These are phyloP conservation scores for Phytophthora foliorum DNA, from an alignment of 352 stramenopile species.

Conservation along the genomic window DNA sequence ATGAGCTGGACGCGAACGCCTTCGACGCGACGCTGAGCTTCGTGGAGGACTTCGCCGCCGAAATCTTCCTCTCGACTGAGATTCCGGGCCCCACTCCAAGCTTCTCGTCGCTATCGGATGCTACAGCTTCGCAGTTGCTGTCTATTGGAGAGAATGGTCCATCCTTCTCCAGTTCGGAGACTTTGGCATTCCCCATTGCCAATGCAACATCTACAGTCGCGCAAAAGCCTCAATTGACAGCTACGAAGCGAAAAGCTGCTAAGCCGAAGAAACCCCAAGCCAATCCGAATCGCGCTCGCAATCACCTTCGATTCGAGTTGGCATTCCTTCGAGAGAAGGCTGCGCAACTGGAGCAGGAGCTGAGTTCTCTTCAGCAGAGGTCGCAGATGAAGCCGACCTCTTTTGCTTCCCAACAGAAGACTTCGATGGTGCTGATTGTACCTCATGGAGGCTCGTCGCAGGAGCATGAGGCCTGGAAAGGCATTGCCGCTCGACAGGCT, in stretches of 20 bases:
- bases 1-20: constrained; percentile 1
- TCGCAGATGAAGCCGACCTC: neutral
- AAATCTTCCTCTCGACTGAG: neutral
- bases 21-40: constrained; percentile 11
- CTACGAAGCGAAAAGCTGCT: neutral
- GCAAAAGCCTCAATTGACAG: neutral
- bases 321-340: constrained; percentile 36
- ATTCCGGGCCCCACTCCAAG: neutral
- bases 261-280: constrained; percentile 9
- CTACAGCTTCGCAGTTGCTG: constrained; percentile 6
- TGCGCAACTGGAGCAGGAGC: constrained; percentile 30
- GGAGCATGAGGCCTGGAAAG: constrained; percentile 14
- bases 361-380: constrained; percentile 16
- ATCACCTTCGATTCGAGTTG: constrained; percentile 40
- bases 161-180: neutral
- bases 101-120: constrained; percentile 1
- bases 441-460: no score
- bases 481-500: constrained; percentile 25
- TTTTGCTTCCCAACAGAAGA: neutral
- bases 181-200: constrained; percentile 1
- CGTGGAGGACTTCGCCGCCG: constrained; percentile 4
- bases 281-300: constrained; percentile 33
- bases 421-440: neutral
- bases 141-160: neutral
- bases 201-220: neutral